These are phyloP conservation scores for Penicillium longicatenatum DNA, from an alignment of 495 filamentous ascomycete species.

Conservation along the genomic window DNA sequence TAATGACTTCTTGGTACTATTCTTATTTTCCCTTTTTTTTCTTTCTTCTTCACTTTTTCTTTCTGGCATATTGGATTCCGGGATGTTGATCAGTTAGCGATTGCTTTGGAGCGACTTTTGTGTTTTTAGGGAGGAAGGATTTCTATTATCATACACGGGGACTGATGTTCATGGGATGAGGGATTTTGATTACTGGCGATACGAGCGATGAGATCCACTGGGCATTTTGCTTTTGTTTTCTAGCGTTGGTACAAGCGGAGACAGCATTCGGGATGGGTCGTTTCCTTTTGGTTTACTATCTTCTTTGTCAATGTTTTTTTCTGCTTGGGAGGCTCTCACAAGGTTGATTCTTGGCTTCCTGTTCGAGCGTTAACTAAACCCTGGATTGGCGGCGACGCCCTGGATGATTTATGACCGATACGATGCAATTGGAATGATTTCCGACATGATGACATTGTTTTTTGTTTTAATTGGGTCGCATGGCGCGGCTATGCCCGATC, in stretches of 20 bases:
- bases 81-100: constrained; percentile 12
- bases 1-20: constrained; percentile 6
- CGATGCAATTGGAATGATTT: constrained; percentile 16
- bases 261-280: constrained; percentile 7
- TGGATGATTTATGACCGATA: constrained; percentile 21
- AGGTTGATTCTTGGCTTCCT: constrained; percentile 6
- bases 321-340: neutral
- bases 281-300: constrained; percentile 1
- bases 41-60: constrained; percentile 17
- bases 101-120: constrained; percentile 9
- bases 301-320: constrained; percentile 7
- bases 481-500: neutral
- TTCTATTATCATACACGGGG: constrained; percentile 10
- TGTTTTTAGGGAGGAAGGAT: constrained; percentile 7
- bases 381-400: constrained; percentile 25
- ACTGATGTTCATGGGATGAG: constrained; percentile 7
- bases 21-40: constrained; percentile 3
- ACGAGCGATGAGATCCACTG: constrained; percentile 6
- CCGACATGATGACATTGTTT: constrained; percentile 1
- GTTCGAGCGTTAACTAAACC: constrained; percentile 16
- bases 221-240: neutral
- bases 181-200: constrained; percentile 5
- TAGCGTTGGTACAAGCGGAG: neutral
- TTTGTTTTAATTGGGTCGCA: neutral
- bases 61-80: constrained; percentile 15